These are phyloP conservation scores for Rhodotorula babjevae DNA, from an alignment of 768 basidiomycete species.

Conservation along the genomic window DNA sequence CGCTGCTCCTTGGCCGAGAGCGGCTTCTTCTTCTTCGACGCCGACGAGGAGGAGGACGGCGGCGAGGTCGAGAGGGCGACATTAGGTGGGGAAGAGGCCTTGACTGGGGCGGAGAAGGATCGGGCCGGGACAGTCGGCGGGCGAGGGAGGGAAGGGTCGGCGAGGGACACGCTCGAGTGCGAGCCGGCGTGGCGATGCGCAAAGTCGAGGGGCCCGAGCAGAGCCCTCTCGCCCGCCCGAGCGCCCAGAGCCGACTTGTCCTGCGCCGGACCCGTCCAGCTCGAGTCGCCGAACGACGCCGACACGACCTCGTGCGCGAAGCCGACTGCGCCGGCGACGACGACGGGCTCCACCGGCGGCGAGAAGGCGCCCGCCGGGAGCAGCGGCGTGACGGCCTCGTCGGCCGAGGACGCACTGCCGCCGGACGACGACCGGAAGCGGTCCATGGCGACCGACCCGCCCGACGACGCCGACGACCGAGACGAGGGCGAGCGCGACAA, in stretches of 20 bases:
- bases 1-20: conserved; percentile 3
- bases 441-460: not conserved
- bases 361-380: not conserved
- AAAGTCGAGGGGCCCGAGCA: not conserved
- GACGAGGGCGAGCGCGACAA: not conserved
- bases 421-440: not conserved
- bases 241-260: not conserved
- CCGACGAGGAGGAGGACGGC: not conserved
- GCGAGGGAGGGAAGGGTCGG: not conserved
- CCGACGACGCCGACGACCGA: not conserved
- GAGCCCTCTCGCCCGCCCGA: not conserved
- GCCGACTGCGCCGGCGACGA: not conserved
- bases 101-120: not conserved
- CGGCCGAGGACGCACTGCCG: not conserved
- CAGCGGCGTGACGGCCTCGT: not conserved
- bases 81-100: not conserved
- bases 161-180: not conserved
- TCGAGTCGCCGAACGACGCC: not conserved
- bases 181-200: not conserved
- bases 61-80: not conserved
- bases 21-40: not conserved
- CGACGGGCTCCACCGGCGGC: not conserved
- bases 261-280: not conserved
- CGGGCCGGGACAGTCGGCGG: not conserved
- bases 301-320: not conserved